Evolutionary conservation across 202 grass and related monocot species (phyloP).

Genomic region (Panicum hallii): DNA sequence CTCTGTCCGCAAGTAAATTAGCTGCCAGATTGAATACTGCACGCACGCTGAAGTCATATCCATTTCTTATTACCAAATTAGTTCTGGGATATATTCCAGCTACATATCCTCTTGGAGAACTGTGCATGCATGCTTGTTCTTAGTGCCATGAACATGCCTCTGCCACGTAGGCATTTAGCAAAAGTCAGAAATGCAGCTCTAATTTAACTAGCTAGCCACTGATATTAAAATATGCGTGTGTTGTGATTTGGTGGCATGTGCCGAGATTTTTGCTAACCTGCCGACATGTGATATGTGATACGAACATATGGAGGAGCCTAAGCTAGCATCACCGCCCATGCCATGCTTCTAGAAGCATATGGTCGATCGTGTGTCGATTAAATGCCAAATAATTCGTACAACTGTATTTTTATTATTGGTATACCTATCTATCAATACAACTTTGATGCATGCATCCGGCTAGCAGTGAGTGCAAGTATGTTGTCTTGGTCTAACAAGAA

Average conservation of each 20-base stretch:
- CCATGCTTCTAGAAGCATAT: conserved; percentile 55
- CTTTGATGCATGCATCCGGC: conserved; percentile 19
- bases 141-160: conserved; percentile 26
- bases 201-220: neutral
- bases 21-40: neutral
- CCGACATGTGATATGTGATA: conserved; percentile 50
- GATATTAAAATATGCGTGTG: conserved; percentile 15
- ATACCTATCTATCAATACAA: conserved; percentile 29
- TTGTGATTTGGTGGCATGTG: conserved; percentile 53
- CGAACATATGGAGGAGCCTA: conserved; percentile 28
- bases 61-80: conserved; percentile 34
- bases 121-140: conserved; percentile 14
- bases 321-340: conserved; percentile 37
- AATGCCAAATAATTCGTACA: conserved; percentile 49
- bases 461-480: neutral
- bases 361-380: conserved; percentile 19
- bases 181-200: conserved; percentile 26
- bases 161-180: conserved; percentile 43
- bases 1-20: neutral
- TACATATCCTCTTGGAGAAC: neutral
- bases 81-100: neutral
- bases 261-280: conserved; percentile 54
- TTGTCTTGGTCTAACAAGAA: conserved; percentile 4
- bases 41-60: conserved; percentile 29
- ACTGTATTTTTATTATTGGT: conserved; percentile 40